Percentiles rank a stretch among this genome's conserved stretches.
These are phyloP conservation scores for Xylaria sp. DNA, from an alignment of 2,329 filamentous ascomycete genomes.

Conservation along the genomic window DNA sequence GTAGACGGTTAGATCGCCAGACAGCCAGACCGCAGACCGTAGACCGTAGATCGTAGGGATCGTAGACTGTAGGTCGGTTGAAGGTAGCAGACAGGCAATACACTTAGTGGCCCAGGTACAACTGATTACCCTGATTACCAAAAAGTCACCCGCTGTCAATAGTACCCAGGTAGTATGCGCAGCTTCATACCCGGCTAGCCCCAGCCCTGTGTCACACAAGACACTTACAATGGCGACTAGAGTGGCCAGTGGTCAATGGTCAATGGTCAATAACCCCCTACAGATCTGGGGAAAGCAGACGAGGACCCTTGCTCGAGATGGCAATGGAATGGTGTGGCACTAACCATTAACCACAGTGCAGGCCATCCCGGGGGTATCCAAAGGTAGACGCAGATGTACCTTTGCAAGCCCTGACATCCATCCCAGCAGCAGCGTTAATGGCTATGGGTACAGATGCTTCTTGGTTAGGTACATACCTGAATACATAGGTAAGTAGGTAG, in stretches of 20 bases:
- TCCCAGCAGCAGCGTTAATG: background rate
- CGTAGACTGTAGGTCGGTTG: background rate
- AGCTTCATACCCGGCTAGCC: too few relatives aligned
- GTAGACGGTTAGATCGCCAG: too few relatives aligned
- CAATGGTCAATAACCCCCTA: background rate
- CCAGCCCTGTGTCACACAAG: constrained; percentile 1
- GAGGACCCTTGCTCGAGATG: background rate
- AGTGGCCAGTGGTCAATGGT: background rate
- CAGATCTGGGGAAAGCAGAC: background rate
- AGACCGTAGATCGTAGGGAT: too few relatives aligned
- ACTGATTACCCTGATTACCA: background rate
- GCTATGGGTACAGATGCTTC: background rate
- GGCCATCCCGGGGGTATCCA: background rate
- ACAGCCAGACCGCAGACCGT: too few relatives aligned
- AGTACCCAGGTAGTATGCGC: too few relatives aligned
- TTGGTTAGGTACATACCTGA: too few relatives aligned
- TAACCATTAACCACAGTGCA: background rate
- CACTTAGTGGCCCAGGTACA: background rate
- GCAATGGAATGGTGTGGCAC: constrained; percentile 6
- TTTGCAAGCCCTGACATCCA: too few relatives aligned
- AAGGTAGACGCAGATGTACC: background rate
- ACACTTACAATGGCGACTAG: too few relatives aligned
- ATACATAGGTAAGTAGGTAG: too few relatives aligned
- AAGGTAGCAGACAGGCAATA: background rate
- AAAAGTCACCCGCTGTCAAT: too few relatives aligned